phyloP scores from a whole-genome alignment of 371 early-diverging fungal genomes.

The Amoeboradix gromovi region DNA sequence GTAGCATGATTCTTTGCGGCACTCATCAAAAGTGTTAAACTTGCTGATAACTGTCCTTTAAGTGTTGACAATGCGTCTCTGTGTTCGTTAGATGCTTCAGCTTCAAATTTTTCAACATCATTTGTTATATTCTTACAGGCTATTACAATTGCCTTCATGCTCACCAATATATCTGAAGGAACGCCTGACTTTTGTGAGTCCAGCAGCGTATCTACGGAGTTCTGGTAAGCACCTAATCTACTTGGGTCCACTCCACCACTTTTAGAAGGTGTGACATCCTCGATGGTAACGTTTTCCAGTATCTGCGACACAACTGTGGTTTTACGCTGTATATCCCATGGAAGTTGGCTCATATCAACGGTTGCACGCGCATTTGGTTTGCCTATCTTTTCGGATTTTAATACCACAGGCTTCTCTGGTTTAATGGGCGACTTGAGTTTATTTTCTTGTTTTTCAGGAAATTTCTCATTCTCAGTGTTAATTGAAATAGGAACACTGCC shows the following conservation, averaged over 20 bases:
- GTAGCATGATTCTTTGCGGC: constrained; percentile 49
- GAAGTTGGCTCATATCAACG: background rate
- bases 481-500: background rate
- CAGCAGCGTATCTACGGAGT: constrained; percentile 46
- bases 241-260: constrained; percentile 30
- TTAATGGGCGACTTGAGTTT: background rate
- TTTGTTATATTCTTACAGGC: constrained; percentile 50
- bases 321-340: background rate
- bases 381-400: too few species aligned
- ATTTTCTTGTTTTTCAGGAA: background rate
- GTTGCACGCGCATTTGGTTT: too few species aligned
- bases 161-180: constrained; percentile 34
- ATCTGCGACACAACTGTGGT: background rate
- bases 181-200: constrained; percentile 23
- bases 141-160: constrained; percentile 49
- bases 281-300: background rate
- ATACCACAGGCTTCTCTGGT: background rate
- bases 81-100: constrained; percentile 1
- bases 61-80: constrained; percentile 8
- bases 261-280: background rate
- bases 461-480: background rate
- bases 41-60: constrained; percentile 22
- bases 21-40: constrained; percentile 29
- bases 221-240: constrained; percentile 36
- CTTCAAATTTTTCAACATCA: constrained; percentile 31